Evolutionary conservation across 257 asterid species (phyloP).

Genomic region (Lavandula angustifolia): DNA sequence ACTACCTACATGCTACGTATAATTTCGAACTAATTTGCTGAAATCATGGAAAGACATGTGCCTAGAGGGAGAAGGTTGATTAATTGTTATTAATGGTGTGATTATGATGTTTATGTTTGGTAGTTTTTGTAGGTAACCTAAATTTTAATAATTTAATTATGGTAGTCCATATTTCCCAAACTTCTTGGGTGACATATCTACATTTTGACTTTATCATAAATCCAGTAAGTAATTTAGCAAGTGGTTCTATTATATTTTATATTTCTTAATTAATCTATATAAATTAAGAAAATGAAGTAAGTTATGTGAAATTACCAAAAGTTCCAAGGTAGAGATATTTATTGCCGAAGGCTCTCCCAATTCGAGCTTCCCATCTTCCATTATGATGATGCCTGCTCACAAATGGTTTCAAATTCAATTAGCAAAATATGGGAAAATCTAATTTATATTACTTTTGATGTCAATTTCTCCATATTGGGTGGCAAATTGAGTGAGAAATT

Average conservation of each 20-base stretch:
- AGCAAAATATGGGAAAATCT: not conserved
- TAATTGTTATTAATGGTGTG: slow-evolving; percentile 17
- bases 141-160: slow-evolving; percentile 26
- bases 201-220: slow-evolving; percentile 16
- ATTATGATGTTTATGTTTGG: slow-evolving; percentile 26
- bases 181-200: not conserved
- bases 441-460: not conserved
- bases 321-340: slow-evolving; percentile 88
- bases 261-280: not conserved
- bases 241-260: not conserved
- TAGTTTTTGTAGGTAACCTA: slow-evolving; percentile 39
- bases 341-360: slow-evolving; percentile 85
- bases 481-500: not conserved
- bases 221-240: slow-evolving; percentile 4
- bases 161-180: not conserved
- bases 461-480: not conserved
- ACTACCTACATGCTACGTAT: no score
- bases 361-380: slow-evolving; percentile 93
- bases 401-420: not conserved
- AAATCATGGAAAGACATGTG: slow-evolving; percentile 26
- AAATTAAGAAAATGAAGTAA: not conserved
- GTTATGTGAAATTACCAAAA: slow-evolving; percentile 46
- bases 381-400: slow-evolving; percentile 71
- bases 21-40: no score
- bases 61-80: not conserved